Base-by-base conservation (phyloP, 108 stramenopile species). In the Mayamaea pseudoterrestris region DNA sequence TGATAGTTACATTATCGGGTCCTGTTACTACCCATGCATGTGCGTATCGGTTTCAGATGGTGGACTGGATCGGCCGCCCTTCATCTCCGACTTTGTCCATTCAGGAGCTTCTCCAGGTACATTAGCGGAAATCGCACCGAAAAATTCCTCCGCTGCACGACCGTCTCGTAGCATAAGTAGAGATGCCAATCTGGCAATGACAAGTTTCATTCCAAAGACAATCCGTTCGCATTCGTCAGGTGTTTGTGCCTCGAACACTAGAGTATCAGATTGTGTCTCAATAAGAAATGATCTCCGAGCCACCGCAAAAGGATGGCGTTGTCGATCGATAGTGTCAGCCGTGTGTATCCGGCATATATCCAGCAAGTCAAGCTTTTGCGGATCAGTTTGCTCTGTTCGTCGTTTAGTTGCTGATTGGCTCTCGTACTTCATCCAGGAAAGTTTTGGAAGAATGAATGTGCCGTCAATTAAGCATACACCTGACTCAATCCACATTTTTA, bases 101-200 rank as follows among this genome's bases (percentile, higher is more conserved):
- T 18, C 9, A 26, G 71, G 70, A 5, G 70, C 64, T 40, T 67
- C 66, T 36, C 71, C 71, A 0, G 71, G 71, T 26, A 72, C 71
- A 27, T 22, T 44, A 18, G 59, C 26, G 34, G 41, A 34, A 18
- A 36, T 44, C 8, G 61, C 53, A 17, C 63, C 68, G 35, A 77
- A 77, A 56, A 71, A 77, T 36, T 77, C 76, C 13, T 65, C 60
- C 14, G 68, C 65, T 5, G 69, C 70, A 17, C 62, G 50, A 13
- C 56, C 25, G 45, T 72, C 71, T 11, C 71, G 61, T 44, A 71
- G 57, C 59, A 77, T 69, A 9, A 77, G 50, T 21, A 69, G 30
- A 12, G 76, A 73, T n/a, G 72, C 76, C 1, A 78, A 47, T n/a
- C 72, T 53, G 14, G 76, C 76, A 53, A 78, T 64, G 12, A 71